These are phyloP conservation scores for Trypanosoma melophagium DNA, from an alignment of 208 protist species.

Conservation along the genomic window DNA sequence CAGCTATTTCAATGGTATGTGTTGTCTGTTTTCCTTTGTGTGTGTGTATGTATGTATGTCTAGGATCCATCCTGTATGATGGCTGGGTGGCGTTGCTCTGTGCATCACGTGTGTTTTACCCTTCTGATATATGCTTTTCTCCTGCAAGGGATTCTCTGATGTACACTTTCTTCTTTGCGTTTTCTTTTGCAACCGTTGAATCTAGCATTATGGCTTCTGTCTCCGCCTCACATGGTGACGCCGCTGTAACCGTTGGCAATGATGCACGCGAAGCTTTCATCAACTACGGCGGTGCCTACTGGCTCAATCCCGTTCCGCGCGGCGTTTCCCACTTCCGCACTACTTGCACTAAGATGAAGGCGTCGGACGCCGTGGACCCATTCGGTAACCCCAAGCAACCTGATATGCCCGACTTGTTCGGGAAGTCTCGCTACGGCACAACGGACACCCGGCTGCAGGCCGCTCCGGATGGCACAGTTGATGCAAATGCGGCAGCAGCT, in stretches of 20 bases:
- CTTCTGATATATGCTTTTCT: not conserved
- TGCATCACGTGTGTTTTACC: too few species aligned
- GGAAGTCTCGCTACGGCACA: slow-evolving; percentile 76
- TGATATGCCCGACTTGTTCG: slow-evolving; percentile 48
- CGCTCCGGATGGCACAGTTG: slow-evolving; percentile 4
- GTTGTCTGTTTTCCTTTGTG: not conserved
- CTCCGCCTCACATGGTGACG: slow-evolving; percentile 55
- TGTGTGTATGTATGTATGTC: slow-evolving; percentile 1
- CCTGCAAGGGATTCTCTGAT: not conserved
- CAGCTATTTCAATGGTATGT: not conserved
- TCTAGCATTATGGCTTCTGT: slow-evolving; percentile 25
- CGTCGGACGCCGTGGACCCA: slow-evolving; percentile 30
- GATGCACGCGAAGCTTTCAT: slow-evolving; percentile 75
- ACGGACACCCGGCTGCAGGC: not conserved
- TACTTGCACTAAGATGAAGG: slow-evolving; percentile 10
- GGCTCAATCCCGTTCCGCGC: slow-evolving; percentile 76
- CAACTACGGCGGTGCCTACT: slow-evolving; percentile 76
- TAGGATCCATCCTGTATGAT: too few species aligned
- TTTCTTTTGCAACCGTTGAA: not conserved
- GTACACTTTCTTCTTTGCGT: not conserved
- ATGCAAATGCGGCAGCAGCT: slow-evolving; percentile 2
- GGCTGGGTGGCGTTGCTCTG: too few species aligned
- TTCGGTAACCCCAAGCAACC: slow-evolving; percentile 30
- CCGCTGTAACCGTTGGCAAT: slow-evolving; percentile 12
- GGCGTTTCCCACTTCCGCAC: slow-evolving; percentile 42